These are phyloP conservation scores for Fusarium paranaense DNA, from an alignment of 2,329 filamentous ascomycete species.

Conservation along the genomic window DNA sequence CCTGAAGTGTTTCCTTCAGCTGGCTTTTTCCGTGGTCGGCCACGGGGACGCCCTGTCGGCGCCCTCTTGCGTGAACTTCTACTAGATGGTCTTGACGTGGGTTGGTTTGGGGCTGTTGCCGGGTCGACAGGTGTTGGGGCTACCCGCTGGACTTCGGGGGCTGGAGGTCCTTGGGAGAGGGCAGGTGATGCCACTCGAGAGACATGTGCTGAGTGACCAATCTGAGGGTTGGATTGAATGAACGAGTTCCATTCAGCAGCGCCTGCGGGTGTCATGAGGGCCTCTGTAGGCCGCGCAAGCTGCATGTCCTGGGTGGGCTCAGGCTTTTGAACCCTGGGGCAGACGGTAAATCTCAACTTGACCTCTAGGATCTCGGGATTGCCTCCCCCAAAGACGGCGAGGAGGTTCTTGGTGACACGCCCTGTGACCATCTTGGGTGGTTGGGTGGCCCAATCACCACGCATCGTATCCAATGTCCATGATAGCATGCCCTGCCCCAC, in stretches of 20 bases:
- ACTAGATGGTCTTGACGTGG: slow-evolving; percentile 68
- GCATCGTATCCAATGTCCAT: slow-evolving; percentile 71
- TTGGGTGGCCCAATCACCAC: slow-evolving; percentile 57
- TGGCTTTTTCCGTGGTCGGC: slow-evolving; percentile 66
- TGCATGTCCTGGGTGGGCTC: slow-evolving; percentile 42
- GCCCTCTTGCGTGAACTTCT: slow-evolving; percentile 63
- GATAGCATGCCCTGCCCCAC: slow-evolving; percentile 97
- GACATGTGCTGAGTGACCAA: slow-evolving; percentile 52
- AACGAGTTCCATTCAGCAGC: slow-evolving; percentile 83
- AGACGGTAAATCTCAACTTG: slow-evolving; percentile 85
- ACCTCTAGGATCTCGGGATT: slow-evolving; percentile 92
- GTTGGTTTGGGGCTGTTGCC: slow-evolving; percentile 35
- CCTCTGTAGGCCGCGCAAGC: slow-evolving; percentile 44
- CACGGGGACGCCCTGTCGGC: slow-evolving; percentile 67
- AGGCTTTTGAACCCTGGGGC: slow-evolving; percentile 67
- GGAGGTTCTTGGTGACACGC: slow-evolving; percentile 85
- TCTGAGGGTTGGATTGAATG: slow-evolving; percentile 75
- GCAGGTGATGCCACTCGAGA: slow-evolving; percentile 53
- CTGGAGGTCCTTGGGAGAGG: slow-evolving; percentile 47
- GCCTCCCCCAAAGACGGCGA: slow-evolving; percentile 86
- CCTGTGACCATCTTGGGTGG: slow-evolving; percentile 85
- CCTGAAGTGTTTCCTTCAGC: slow-evolving; percentile 77
- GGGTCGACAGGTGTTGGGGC: slow-evolving; percentile 50
- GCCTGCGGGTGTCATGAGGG: slow-evolving; percentile 66
- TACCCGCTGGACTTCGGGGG: slow-evolving; percentile 49